phyloP scores from a whole-genome alignment of 2,329 filamentous ascomycete genomes.

The Colletotrichum spinosum region DNA sequence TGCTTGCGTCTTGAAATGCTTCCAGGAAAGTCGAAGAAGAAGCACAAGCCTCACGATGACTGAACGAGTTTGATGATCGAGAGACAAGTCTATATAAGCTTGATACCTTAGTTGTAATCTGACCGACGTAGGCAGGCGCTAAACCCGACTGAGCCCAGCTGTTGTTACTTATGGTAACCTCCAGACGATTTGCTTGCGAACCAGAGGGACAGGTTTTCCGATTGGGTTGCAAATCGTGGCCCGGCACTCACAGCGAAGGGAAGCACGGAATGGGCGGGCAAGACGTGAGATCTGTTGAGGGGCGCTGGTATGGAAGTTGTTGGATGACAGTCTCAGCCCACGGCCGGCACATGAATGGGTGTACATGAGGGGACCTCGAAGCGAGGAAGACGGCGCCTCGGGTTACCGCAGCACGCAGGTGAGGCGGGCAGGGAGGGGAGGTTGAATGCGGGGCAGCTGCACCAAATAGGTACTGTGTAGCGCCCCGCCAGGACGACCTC shows the following conservation, averaged over 20 bases:
- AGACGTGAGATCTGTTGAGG: constrained; percentile 34
- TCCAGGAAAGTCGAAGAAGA: constrained; percentile 8
- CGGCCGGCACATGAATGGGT: not conserved
- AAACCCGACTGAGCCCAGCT: no score
- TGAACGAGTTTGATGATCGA: no score
- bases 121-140: no score
- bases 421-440: constrained; percentile 6
- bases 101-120: no score
- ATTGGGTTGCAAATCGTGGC: constrained; percentile 14
- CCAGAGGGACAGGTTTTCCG: not conserved
- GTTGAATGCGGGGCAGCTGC: constrained; percentile 36
- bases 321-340: constrained; percentile 36
- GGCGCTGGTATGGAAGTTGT: constrained; percentile 18
- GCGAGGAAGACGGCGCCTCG: not conserved
- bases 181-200: no score
- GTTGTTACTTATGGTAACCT: no score
- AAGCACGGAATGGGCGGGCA: constrained; percentile 17
- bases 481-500: constrained; percentile 23
- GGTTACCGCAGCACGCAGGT: constrained; percentile 10
- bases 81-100: no score
- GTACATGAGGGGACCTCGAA: no score
- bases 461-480: constrained; percentile 28
- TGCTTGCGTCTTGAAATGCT: not conserved
- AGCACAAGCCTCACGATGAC: not conserved
- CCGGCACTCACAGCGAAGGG: constrained; percentile 17